Evolutionary conservation across 2,329 filamentous ascomycete species (phyloP).

Genomic region (Colletotrichum viniferum): DNA sequence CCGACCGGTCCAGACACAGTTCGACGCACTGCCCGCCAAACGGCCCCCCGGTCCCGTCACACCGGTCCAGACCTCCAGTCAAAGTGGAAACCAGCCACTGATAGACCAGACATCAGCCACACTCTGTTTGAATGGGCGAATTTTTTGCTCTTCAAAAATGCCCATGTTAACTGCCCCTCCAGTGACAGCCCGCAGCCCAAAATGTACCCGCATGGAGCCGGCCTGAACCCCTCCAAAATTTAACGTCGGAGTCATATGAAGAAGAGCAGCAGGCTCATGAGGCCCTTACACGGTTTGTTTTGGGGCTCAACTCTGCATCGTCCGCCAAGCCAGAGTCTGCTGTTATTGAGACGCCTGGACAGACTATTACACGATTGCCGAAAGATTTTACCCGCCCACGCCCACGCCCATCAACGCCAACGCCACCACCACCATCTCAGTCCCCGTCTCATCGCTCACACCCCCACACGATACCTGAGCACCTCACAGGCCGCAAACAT

Average conservation of each 20-base stretch:
- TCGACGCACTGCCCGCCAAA: neutral
- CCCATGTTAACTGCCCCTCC: neutral
- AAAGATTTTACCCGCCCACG: neutral
- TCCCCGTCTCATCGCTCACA: neutral
- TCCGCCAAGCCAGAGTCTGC: neutral
- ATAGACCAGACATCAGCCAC: neutral
- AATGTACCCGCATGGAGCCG: constrained; percentile 14
- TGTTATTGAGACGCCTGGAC: neutral
- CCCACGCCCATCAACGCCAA: neutral
- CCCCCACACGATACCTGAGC: neutral
- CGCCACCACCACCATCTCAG: neutral
- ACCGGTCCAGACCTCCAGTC: neutral
- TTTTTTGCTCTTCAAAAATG: neutral
- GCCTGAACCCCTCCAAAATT: neutral
- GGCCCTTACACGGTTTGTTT: constrained; percentile 4
- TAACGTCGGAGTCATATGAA: constrained; percentile 1
- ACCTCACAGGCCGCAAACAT: constrained; percentile 13
- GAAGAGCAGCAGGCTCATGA: neutral
- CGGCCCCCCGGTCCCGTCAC: neutral
- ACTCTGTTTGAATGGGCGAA: neutral
- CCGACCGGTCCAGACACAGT: neutral
- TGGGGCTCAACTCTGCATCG: neutral
- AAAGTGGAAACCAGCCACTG: neutral
- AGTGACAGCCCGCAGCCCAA: neutral
- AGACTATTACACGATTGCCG: neutral